A percentile compares a stretch with the other conserved stretches of the same genome.
Conservation (phyloP, 1,139 yeast species). For the Hansenula sp. region DNA sequence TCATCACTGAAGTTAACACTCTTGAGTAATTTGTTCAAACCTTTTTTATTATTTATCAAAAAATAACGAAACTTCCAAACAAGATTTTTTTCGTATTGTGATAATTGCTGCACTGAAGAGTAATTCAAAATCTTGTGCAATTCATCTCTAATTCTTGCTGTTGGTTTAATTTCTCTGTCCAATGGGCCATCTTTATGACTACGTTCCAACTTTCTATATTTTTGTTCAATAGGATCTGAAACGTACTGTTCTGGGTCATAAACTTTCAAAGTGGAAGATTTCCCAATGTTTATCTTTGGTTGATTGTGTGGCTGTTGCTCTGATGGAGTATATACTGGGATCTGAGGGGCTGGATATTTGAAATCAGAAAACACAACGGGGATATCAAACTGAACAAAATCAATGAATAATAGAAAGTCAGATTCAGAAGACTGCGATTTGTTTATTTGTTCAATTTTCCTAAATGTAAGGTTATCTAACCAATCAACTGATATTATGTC, state of each 20-base stretch:
- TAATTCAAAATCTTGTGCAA: conserved; percentile 62
- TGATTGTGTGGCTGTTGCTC: conserved; percentile 18
- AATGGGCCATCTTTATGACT: conserved; percentile 70
- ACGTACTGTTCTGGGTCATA: conserved; percentile 63
- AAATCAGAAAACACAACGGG: conserved; percentile 77
- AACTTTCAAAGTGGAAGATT: conserved; percentile 38
- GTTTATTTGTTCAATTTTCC: conserved; percentile 47
- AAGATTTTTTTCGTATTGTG: conserved; percentile 80
- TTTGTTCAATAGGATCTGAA: conserved; percentile 82
- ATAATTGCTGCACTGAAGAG: conserved; percentile 79
- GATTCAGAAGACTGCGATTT: conserved; percentile 25
- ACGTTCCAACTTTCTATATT: conserved; percentile 80
- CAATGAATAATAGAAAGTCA: conserved; percentile 53
- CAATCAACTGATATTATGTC: conserved; percentile 61
- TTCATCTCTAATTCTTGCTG: conserved; percentile 76
- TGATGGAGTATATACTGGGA: conserved; percentile 20
- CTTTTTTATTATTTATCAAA: conserved; percentile 68
- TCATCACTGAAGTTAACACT: conserved; percentile 89
- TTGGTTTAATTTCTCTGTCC: conserved; percentile 86
- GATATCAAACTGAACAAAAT: conserved; percentile 70
- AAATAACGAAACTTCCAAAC: conserved; percentile 92
- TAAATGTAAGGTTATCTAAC: conserved; percentile 68
- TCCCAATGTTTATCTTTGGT: conserved; percentile 28
- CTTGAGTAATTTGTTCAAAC: conserved; percentile 79
- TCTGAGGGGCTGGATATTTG: conserved; percentile 21